Evolutionary conservation across 2,329 filamentous ascomycete species (phyloP), one percentile per base, ranked within the genome.

Genomic region (Sclerotinia minor): DNA sequence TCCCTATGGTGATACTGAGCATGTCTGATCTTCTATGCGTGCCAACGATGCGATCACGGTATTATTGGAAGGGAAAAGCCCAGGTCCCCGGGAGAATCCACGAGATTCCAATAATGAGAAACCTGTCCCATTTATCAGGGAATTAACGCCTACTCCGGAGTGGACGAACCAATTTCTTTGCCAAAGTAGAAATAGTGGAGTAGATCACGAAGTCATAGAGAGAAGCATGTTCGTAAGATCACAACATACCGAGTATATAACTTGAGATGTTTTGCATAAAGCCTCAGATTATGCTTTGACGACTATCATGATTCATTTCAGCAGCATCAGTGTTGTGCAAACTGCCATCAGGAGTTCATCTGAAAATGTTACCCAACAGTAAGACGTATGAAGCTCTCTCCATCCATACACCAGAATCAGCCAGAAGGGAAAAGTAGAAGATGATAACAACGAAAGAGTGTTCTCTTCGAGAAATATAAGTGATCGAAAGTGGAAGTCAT

Each of bases 21-120:
- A 35, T 61, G 59, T 61, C 59, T 61, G 59, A 61, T 61, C 41
- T 61, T n/a, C 45, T 45, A 47, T 41, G 26, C 35, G 44, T 50
- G 17, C 44, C 59, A 61, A 50, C 15, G 59, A 35, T 49, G 35
- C 15, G 59, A 35, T 49, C 45, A 35, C 35, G 15, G 49, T 50
- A 47, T 24, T 61, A 47, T 38, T n/a, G n/a, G 13, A 47, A 50
- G 9, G 45, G 35, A 26, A 55, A 54, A 54, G 52, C 11, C 38
- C 38, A 41, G 44, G 21, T 35, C 44, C 44, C 24, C 11, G 24
- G 24, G 17, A 15, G 8, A 35, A 35, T 49, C 35, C 59, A 61
- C 21, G 44, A 49, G 38, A 61, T 49, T 35, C 44, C 13, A 29
- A 61, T 50, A 50, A n/a, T 50, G 11, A 54, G 52, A 17, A 47